Conservation (phyloP, 139 green algal genomes). For the Coelastrella sp. region DNA sequence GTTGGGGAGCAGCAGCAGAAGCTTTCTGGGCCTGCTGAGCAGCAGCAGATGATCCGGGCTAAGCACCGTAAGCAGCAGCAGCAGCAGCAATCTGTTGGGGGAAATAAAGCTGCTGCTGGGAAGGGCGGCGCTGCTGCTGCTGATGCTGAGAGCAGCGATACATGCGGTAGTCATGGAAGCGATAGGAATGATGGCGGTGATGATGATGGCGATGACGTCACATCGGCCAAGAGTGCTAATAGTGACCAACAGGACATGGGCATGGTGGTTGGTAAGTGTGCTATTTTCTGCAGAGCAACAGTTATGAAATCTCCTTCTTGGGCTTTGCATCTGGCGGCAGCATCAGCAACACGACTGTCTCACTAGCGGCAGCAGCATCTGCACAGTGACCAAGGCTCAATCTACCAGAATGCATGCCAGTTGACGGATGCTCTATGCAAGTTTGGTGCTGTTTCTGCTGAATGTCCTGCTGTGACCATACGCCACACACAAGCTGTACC, state of each 20-base stretch:
- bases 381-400: too few species aligned
- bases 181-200: background rate
- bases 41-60: background rate
- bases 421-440: too few species aligned
- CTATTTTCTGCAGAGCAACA: background rate
- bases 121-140: background rate
- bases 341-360: too few species aligned
- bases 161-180: background rate
- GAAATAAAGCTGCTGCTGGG: background rate
- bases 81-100: conserved; percentile 16
- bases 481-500: too few species aligned
- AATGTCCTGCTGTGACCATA: too few species aligned
- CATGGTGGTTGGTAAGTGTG: background rate
- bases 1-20: background rate
- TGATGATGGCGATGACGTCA: conserved; percentile 23
- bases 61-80: conserved; percentile 31
- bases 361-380: too few species aligned
- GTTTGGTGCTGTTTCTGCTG: too few species aligned
- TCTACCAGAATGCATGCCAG: too few species aligned
- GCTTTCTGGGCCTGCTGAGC: background rate
- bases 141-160: background rate
- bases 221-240: conserved; percentile 21
- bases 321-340: background rate
- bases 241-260: conserved; percentile 8
- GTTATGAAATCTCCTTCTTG: background rate